phyloP scores from a whole-genome alignment of 208 protist species.

The Leishmania lainsoni region DNA sequence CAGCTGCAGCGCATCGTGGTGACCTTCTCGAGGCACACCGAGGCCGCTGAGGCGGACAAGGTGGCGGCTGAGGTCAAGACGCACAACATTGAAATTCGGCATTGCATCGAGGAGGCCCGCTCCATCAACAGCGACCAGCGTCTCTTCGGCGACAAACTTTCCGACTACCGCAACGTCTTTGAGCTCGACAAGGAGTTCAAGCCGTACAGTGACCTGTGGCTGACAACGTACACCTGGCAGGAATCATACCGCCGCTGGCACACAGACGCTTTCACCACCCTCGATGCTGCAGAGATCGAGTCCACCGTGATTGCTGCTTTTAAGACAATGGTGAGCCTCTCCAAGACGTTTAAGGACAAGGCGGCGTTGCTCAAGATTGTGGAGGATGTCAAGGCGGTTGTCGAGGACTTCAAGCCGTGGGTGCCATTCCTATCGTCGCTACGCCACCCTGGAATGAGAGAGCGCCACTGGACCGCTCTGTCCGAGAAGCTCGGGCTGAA shows the following conservation, averaged over 20 bases:
- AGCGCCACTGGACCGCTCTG: conserved; percentile 95
- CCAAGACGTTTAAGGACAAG: conserved; percentile 95
- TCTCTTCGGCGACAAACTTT: conserved; percentile 94
- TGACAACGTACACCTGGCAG: conserved; percentile 94
- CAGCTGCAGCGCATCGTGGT: conserved; percentile 91
- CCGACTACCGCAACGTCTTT: conserved; percentile 95
- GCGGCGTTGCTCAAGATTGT: conserved; percentile 90
- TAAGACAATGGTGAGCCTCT: conserved; percentile 90
- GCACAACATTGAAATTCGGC: conserved; percentile 93
- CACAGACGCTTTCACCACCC: conserved; percentile 91
- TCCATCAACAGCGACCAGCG: conserved; percentile 96
- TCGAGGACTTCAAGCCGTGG: conserved; percentile 96
- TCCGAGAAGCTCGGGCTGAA: conserved; percentile 89
- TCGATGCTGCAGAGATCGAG: conserved; percentile 96
- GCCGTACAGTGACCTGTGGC: conserved; percentile 96
- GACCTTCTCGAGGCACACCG: conserved; percentile 93
- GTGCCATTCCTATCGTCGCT: conserved; percentile 95
- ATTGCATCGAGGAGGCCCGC: conserved; percentile 90
- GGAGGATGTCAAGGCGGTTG: conserved; percentile 76
- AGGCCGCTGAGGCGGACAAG: conserved; percentile 90
- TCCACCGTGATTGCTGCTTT: conserved; percentile 72
- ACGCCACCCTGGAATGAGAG: conserved; percentile 96
- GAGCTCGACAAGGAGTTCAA: conserved; percentile 97
- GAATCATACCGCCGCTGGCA: conserved; percentile 94
- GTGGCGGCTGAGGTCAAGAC: conserved; percentile 94